Conservation (phyloP, 1,284 basidiomycete species). For the Ganoderma leucocontextum region DNA sequence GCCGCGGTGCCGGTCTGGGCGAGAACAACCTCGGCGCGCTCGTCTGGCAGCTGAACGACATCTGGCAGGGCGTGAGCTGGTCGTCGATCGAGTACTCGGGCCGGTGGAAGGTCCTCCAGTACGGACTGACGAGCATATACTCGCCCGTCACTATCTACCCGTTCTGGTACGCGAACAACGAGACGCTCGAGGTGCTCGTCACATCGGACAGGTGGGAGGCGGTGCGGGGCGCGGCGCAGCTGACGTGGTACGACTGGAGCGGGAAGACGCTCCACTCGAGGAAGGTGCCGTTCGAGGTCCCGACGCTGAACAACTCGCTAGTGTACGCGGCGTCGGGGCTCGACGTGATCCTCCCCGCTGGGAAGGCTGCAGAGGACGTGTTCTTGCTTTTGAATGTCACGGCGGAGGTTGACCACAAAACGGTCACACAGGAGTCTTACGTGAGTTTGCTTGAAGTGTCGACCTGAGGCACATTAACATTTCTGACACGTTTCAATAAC, state of each 20-base stretch:
- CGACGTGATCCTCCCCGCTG: constrained; percentile 53
- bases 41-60: constrained; percentile 74
- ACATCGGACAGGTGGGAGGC: constrained; percentile 61
- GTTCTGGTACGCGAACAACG: constrained; percentile 59
- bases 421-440: constrained; percentile 60
- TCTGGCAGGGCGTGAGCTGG: constrained; percentile 73
- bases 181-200: constrained; percentile 58
- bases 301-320: constrained; percentile 59
- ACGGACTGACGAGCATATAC: constrained; percentile 56
- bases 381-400: constrained; percentile 63
- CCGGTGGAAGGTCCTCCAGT: constrained; percentile 69
- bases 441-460: constrained; percentile 44
- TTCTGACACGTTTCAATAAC: background rate
- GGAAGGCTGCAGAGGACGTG: constrained; percentile 51
- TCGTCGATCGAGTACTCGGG: constrained; percentile 67
- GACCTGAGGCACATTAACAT: background rate
- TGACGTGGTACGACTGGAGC: constrained; percentile 68
- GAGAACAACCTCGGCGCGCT: constrained; percentile 69
- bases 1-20: constrained; percentile 60
- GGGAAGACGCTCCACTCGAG: constrained; percentile 53
- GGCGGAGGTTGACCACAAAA: constrained; percentile 51
- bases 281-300: constrained; percentile 51
- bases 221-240: constrained; percentile 55
- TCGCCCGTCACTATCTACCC: constrained; percentile 60
- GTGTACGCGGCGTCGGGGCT: constrained; percentile 52